Conservation (phyloP, 2,329 filamentous ascomycete species). For the Pestalotiopsis sp. region DNA sequence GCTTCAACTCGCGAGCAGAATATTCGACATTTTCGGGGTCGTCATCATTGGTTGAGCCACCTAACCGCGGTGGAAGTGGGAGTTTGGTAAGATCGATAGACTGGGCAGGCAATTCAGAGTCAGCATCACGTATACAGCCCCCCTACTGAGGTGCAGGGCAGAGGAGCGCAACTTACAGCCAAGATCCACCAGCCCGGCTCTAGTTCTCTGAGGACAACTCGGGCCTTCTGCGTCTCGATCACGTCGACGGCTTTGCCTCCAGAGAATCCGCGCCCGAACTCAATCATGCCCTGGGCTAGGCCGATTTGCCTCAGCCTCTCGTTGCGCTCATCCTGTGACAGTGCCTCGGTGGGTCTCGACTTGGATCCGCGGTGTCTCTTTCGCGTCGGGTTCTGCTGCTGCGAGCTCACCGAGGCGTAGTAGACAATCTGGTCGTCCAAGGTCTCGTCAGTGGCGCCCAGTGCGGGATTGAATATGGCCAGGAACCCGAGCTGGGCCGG, state of each 20-base stretch:
- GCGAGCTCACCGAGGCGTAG: conserved; percentile 69
- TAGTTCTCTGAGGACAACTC: conserved; percentile 83
- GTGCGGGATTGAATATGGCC: conserved; percentile 90
- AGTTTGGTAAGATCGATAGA: conserved; percentile 79
- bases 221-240: conserved; percentile 87
- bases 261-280: conserved; percentile 88
- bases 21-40: conserved; percentile 66
- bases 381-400: conserved; percentile 40
- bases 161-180: conserved; percentile 60
- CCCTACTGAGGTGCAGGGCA: background rate
- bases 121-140: background rate
- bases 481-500: conserved; percentile 90
- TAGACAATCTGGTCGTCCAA: conserved; percentile 87
- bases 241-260: conserved; percentile 75
- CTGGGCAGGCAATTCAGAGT: conserved; percentile 38
- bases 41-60: conserved; percentile 40
- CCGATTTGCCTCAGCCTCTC: conserved; percentile 91
- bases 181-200: conserved; percentile 95
- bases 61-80: conserved; percentile 59
- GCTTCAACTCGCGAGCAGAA: conserved; percentile 87
- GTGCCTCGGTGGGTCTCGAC: conserved; percentile 41
- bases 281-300: conserved; percentile 93
- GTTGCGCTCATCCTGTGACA: conserved; percentile 71
- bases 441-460: conserved; percentile 63
- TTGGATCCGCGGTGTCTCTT: conserved; percentile 44